A percentile compares a stretch with the other conserved stretches of the same genome.
phyloP scores from a whole-genome alignment of 805 yeast genomes.

The Tetrapisispora fleetii region DNA sequence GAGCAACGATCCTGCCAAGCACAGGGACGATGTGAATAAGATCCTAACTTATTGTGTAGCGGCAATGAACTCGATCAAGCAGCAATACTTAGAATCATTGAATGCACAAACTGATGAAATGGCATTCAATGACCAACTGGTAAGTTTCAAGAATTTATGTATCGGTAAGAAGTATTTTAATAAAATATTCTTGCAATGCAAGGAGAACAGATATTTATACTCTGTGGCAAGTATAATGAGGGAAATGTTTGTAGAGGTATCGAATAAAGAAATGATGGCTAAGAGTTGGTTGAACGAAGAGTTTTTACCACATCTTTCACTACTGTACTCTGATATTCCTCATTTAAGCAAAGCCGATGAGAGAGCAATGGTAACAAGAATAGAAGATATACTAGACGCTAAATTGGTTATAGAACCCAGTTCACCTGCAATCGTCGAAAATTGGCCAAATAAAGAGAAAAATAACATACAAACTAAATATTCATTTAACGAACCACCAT shows the following conservation, averaged over 20 bases:
- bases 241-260: slow-evolving; percentile 40
- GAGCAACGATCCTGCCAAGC: slow-evolving; percentile 24
- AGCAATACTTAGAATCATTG: slow-evolving; percentile 10
- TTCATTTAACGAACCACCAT: slow-evolving; percentile 13
- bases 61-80: slow-evolving; percentile 38
- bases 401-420: slow-evolving; percentile 9
- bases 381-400: slow-evolving; percentile 53
- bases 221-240: slow-evolving; percentile 40
- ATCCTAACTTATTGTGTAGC: slow-evolving; percentile 46
- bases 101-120: neutral
- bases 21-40: slow-evolving; percentile 43
- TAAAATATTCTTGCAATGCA: slow-evolving; percentile 22
- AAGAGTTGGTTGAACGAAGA: slow-evolving; percentile 46
- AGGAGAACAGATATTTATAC: slow-evolving; percentile 20
- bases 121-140: slow-evolving; percentile 5
- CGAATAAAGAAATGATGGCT: slow-evolving; percentile 33
- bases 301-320: slow-evolving; percentile 63
- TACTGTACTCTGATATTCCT: slow-evolving; percentile 54
- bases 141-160: slow-evolving; percentile 18
- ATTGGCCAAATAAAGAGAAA: slow-evolving; percentile 4
- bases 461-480: slow-evolving; percentile 17
- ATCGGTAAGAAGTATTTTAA: slow-evolving; percentile 24
- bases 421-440: neutral
- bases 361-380: slow-evolving; percentile 52
- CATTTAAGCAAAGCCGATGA: slow-evolving; percentile 61